Percentiles rank a stretch among this genome's conserved stretches.
Conservation (phyloP, 139 green algal species). For the Chlamydomonas asymmetrica region DNA sequence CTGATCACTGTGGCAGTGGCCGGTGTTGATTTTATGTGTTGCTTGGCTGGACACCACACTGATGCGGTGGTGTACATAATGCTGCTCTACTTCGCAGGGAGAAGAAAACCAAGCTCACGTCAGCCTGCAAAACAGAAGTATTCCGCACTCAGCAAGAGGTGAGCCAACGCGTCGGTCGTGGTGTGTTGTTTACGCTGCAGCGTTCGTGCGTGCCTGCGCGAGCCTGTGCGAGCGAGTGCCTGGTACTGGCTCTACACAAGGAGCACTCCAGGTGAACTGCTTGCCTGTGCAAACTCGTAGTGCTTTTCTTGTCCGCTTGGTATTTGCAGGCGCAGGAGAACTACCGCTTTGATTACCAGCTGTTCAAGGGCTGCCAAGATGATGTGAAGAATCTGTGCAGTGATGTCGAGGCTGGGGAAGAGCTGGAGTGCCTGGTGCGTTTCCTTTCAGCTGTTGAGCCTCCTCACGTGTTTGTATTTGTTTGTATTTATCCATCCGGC, state of each 20-base stretch:
- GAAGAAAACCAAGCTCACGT: conserved; percentile 47
- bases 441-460: not conserved
- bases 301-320: not conserved
- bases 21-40: too few relatives aligned
- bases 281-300: too few relatives aligned
- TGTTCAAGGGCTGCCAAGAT: conserved; percentile 55
- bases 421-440: conserved; percentile 76
- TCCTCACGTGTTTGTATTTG: not conserved
- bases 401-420: conserved; percentile 57
- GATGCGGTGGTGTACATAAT: too few relatives aligned
- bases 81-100: conserved; percentile 45
- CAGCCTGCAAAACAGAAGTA: conserved; percentile 58
- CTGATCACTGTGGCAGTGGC: too few relatives aligned
- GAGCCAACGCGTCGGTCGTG: not conserved
- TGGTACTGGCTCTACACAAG: too few relatives aligned
- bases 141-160: conserved; percentile 56
- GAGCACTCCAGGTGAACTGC: too few relatives aligned
- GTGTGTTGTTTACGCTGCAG: not conserved
- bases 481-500: too few relatives aligned
- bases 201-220: too few relatives aligned
- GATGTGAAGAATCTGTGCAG: conserved; percentile 57
- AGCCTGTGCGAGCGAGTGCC: too few relatives aligned
- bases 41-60: too few relatives aligned
- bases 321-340: conserved; percentile 59
- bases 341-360: conserved; percentile 64